These are phyloP conservation scores for Mucor lusitanicus DNA, from an alignment of 371 early-diverging fungal genomes.

Conservation along the genomic window DNA sequence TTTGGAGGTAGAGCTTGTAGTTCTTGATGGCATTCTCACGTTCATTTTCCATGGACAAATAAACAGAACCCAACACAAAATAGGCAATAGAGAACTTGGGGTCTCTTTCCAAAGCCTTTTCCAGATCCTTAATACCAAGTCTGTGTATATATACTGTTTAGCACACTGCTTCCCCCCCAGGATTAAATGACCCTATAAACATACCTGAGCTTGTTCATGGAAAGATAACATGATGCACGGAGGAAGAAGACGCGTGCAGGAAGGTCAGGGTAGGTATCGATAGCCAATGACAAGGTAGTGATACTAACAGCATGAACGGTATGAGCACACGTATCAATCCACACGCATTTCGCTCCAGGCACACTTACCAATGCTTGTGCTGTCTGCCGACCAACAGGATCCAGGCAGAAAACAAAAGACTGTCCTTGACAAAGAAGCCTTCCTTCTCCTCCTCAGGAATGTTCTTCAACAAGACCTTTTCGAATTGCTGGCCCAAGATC, in stretches of 20 bases:
- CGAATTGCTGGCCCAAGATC: constrained; percentile 25
- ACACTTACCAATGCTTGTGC: constrained; percentile 59
- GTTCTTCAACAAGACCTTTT: constrained; percentile 40
- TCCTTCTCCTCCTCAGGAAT: constrained; percentile 52
- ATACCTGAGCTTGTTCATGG: constrained; percentile 55
- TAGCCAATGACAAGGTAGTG: constrained; percentile 62
- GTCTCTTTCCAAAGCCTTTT: constrained; percentile 51
- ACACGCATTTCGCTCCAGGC: background rate
- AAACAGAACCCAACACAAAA: constrained; percentile 61
- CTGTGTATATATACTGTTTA: constrained; percentile 8
- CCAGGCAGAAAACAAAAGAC: constrained; percentile 57
- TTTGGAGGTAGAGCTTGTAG: constrained; percentile 57
- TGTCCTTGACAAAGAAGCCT: constrained; percentile 54
- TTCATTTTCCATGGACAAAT: constrained; percentile 54
- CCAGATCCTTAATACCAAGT: constrained; percentile 64
- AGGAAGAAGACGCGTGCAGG: constrained; percentile 63
- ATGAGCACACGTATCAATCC: background rate
- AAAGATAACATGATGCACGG: constrained; percentile 65
- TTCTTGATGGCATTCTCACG: constrained; percentile 56
- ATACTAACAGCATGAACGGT: constrained; percentile 28
- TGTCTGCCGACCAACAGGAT: constrained; percentile 67
- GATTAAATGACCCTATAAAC: background rate
- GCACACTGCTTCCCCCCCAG: no score
- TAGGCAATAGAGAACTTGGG: constrained; percentile 57
- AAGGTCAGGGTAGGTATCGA: constrained; percentile 59